Evolutionary conservation across 1,284 basidiomycete species (phyloP), one percentile per base, ranked within the genome.

Genomic region (Cryptococcus sp.): DNA sequence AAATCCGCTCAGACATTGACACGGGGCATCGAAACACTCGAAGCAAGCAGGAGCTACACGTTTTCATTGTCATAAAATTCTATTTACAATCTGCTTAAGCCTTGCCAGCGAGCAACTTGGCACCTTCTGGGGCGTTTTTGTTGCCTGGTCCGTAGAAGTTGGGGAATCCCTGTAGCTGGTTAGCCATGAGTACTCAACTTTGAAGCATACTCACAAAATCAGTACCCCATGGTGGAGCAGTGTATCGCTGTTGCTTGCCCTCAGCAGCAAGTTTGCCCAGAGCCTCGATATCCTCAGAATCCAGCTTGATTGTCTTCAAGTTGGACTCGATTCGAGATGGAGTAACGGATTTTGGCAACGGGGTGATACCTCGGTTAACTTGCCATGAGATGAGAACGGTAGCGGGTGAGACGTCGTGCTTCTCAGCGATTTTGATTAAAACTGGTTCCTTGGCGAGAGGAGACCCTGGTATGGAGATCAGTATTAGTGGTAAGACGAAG

Each of bases 321-420:
- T 77, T 77, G 50, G 52, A 51, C 48, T 72, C 67, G 64, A 78
- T 78, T 13, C 91, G 85, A 41, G 80, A 71, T 37, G 84, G 83
- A 0, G 84, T 92, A 50, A 90, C 87, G 31, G 84, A 89, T 78
- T 89, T 90, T 10, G 88, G 84, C 35, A 91, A 80, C 33, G 84
- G 83, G 34, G 87, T 80, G 52, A 84, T 78, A 41, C 81, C 83
- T 70, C 75, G 74, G 54, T 77, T 73, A 41, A 76, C 71, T 38
- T 71, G 65, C 38, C 78, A 73, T 30, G 61, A 63, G 54, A 68
- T 62, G 32, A 68, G 52, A 14, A 71, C 51, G 58, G 87, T 85
- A 4, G 86, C 79, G 0, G 84, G 79, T 37, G 82, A 78, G 45
- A 86, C 73, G 4, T 73, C 74, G 71, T 88, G 79, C 71, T 84